Base-by-base conservation (phyloP, 495 filamentous ascomycete species). In the Recurvomyces mirabilis region DNA sequence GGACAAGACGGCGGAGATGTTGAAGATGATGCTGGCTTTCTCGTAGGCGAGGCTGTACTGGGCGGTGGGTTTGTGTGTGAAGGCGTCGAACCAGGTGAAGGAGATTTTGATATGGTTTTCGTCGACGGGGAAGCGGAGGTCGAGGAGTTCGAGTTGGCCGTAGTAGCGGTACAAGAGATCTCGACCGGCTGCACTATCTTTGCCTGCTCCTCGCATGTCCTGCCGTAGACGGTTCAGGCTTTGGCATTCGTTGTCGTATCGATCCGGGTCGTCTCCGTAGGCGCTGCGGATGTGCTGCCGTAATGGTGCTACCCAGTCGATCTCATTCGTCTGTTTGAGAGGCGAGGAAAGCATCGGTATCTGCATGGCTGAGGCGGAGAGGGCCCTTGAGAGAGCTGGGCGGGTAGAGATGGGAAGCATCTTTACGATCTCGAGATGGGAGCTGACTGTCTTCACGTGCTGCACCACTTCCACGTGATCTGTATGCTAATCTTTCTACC, bases 11-110 rank as follows among this genome's bases (percentile, higher is more conserved):
- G 91, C 93, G 17, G 91, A 93, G 58, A 98, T 96, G 64, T 98
- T 98, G 75, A 98, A 98, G 55, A 98, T 94, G 60, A 98, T 93
- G 43, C 93, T 96, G 15, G 91, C 91, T 64, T 98, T 98, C 64
- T 98, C 91, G 64, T 88, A 98, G 24, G 91, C 91, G 23, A 96
- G 74, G 23, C 88, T 94, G 65, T 93, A 94, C 60, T 98, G 91
- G 9, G 89, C 77, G 2, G 93, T 96, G 13, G 84, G 72, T 57
- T 95, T 95, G 61, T 94, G 87, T 19, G 91, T 98, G 65, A 98
- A 98, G 29, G 91, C 91, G 64, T 98, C 91, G 63, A 89, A 98
- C 91, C 91, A 98, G 40, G 93, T 96, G 64, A 98, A 98, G 2
- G 84, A 84, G 50, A 98, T 94, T 68, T 94, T 94, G 67, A 98